phyloP scores from a whole-genome alignment of 805 yeast species.

The Sugiyamaella qingdaonensis region DNA sequence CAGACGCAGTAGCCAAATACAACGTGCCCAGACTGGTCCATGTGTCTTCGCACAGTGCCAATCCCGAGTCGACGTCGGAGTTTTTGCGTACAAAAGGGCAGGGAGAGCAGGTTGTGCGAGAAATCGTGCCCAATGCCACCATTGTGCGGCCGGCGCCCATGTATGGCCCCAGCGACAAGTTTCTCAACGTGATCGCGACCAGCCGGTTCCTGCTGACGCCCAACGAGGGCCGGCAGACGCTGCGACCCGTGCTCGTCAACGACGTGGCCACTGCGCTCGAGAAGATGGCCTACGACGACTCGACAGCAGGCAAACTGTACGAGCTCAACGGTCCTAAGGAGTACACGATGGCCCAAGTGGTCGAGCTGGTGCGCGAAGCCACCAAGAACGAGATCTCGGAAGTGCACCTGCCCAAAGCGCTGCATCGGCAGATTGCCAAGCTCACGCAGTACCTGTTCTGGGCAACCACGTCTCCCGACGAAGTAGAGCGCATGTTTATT shows the following conservation, averaged over 20 bases:
- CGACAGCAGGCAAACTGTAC: slow-evolving; percentile 69
- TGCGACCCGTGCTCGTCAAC: slow-evolving; percentile 67
- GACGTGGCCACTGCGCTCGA: slow-evolving; percentile 81
- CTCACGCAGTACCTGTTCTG: slow-evolving; percentile 39
- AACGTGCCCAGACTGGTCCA: slow-evolving; percentile 73
- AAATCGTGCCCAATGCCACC: slow-evolving; percentile 66
- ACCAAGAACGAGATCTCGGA: slow-evolving; percentile 42
- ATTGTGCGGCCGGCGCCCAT: slow-evolving; percentile 82
- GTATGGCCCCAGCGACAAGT: slow-evolving; percentile 69
- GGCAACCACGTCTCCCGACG: slow-evolving; percentile 60
- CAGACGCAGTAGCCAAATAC: slow-evolving; percentile 63
- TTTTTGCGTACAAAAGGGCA: slow-evolving; percentile 75
- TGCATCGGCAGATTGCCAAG: slow-evolving; percentile 30
- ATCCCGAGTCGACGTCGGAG: slow-evolving; percentile 61
- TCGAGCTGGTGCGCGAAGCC: slow-evolving; percentile 65
- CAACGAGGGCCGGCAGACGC: slow-evolving; percentile 55
- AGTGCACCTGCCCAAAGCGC: slow-evolving; percentile 39
- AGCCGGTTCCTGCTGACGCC: slow-evolving; percentile 60
- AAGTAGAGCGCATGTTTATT: slow-evolving; percentile 65
- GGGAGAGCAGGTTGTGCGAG: slow-evolving; percentile 69
- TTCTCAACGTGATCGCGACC: slow-evolving; percentile 58
- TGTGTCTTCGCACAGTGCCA: slow-evolving; percentile 75
- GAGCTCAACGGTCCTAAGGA: slow-evolving; percentile 73
- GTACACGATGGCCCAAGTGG: slow-evolving; percentile 56
- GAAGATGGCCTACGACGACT: slow-evolving; percentile 73